Conservation (phyloP, 768 basidiomycete genomes). For the Russula foetens region DNA sequence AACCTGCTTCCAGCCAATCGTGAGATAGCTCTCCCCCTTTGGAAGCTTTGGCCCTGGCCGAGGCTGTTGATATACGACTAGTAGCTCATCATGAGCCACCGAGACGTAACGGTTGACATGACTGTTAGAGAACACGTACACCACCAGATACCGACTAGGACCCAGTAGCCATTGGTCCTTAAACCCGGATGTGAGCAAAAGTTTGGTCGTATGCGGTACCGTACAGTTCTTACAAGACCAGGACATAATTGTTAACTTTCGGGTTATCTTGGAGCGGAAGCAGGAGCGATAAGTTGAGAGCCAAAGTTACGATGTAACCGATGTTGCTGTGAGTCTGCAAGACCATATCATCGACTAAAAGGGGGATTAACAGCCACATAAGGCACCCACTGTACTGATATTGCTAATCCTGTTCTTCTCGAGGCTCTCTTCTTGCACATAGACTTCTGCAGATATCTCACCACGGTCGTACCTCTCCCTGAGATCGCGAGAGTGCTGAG, state of each 20-base stretch:
- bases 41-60: slow-evolving; percentile 75
- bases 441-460: slow-evolving; percentile 51
- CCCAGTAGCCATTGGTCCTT: slow-evolving; percentile 71
- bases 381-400: slow-evolving; percentile 54
- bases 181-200: neutral
- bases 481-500: slow-evolving; percentile 48
- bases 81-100: neutral
- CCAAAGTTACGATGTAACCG: slow-evolving; percentile 58
- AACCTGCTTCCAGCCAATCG: slow-evolving; percentile 83
- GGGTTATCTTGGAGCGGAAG: slow-evolving; percentile 52
- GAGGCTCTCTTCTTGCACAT: slow-evolving; percentile 65
- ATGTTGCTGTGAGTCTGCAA: slow-evolving; percentile 65
- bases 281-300: slow-evolving; percentile 62
- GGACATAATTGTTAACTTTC: slow-evolving; percentile 64
- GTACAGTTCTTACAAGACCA: slow-evolving; percentile 49
- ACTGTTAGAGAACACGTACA: slow-evolving; percentile 46
- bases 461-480: slow-evolving; percentile 50
- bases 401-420: slow-evolving; percentile 85
- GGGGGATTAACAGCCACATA: slow-evolving; percentile 10
- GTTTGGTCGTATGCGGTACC: too few relatives aligned
- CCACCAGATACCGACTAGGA: slow-evolving; percentile 81
- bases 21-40: slow-evolving; percentile 66
- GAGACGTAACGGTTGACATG: neutral
- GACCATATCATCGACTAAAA: neutral
- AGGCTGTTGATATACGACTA: slow-evolving; percentile 80